Conservation (phyloP, 345 rosid genomes). For the Psidium friedrichsthalianum region DNA sequence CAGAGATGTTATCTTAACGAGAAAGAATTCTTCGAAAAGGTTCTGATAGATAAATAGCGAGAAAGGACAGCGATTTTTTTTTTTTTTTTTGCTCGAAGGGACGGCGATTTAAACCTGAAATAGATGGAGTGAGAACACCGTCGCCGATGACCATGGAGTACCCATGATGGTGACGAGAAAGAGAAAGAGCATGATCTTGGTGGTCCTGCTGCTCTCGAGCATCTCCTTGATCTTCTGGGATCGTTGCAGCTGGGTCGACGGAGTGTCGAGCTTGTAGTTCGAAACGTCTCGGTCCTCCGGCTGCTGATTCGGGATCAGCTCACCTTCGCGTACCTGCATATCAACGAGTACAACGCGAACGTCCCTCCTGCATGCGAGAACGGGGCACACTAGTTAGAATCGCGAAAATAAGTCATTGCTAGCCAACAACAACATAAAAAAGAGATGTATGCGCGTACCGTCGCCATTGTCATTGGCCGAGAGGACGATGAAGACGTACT, state of each 20-base stretch:
- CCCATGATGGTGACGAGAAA: constrained; percentile 64
- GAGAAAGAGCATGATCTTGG: constrained; percentile 38
- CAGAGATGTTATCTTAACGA: background rate
- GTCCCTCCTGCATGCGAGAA: constrained; percentile 42
- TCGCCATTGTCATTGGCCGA: constrained; percentile 79
- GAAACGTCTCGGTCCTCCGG: constrained; percentile 60
- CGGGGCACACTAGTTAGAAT: background rate
- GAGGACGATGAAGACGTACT: constrained; percentile 62
- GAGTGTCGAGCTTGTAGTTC: constrained; percentile 47
- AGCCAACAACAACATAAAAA: too few relatives aligned
- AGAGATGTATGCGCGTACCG: constrained; percentile 13
- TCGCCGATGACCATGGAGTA: constrained; percentile 82
- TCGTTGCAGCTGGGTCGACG: constrained; percentile 24
- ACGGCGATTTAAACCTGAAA: constrained; percentile 31
- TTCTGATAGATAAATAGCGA: background rate
- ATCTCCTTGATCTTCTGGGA: constrained; percentile 33
- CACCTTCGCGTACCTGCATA: constrained; percentile 41
- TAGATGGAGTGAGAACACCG: constrained; percentile 69
- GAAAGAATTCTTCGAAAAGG: background rate
- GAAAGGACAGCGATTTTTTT: background rate
- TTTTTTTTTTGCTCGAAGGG: background rate
- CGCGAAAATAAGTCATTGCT: background rate
- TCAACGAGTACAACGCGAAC: constrained; percentile 61
- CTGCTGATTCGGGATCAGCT: constrained; percentile 58
- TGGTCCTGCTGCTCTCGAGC: constrained; percentile 27